These are phyloP conservation scores for Ambrosia trifida DNA, from an alignment of 129 eudicot genomes.

Conservation along the genomic window DNA sequence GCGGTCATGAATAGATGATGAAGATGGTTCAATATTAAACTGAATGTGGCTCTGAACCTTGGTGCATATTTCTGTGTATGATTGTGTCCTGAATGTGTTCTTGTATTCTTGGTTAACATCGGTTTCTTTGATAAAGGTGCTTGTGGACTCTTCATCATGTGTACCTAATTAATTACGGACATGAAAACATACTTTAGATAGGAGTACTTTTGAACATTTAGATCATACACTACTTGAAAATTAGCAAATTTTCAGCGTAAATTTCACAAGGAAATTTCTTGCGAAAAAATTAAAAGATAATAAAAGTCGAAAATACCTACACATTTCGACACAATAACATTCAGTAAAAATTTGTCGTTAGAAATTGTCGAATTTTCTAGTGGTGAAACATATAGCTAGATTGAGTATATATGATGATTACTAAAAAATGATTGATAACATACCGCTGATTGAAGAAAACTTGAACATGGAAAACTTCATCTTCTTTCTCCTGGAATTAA, in stretches of 20 bases:
- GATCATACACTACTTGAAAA: no score
- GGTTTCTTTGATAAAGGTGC: constrained; percentile 37
- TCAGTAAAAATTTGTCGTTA: no score
- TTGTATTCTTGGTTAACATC: constrained; percentile 68
- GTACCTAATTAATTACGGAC: constrained; percentile 34
- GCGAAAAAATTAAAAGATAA: no score
- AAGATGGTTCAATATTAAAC: constrained; percentile 11
- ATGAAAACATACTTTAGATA: constrained; percentile 5
- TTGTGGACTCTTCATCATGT: constrained; percentile 23
- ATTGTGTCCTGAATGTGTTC: constrained; percentile 69
- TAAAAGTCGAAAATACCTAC: no score
- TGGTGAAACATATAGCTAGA: not conserved
- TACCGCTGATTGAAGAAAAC: constrained; percentile 27
- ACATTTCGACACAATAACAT: no score
- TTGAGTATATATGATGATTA: not conserved
- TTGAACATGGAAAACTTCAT: constrained; percentile 29
- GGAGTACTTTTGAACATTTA: not conserved
- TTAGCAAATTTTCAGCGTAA: no score
- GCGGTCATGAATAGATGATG: constrained; percentile 37
- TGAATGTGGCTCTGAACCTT: constrained; percentile 51
- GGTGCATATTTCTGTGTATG: constrained; percentile 56
- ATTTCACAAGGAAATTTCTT: no score
- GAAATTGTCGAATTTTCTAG: no score
- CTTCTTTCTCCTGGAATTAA: constrained; percentile 11
- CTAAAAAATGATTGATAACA: not conserved